phyloP scores from a whole-genome alignment of 2,329 filamentous ascomycete genomes.

The Pseudogymnoascus sp. region DNA sequence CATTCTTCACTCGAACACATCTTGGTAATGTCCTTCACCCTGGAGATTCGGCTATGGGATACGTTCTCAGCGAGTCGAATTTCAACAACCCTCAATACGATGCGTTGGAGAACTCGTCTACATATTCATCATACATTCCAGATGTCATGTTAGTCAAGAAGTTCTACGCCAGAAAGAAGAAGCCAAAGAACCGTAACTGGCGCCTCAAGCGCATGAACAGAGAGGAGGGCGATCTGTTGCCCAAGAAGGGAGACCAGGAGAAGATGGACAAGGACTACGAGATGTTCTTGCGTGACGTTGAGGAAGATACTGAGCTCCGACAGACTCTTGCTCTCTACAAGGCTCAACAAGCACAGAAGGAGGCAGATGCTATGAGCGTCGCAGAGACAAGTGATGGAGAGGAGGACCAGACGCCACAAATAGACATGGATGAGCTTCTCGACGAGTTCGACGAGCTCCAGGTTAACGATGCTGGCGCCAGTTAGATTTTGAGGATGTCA shows the following conservation, averaged over 20 bases:
- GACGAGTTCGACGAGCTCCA: slow-evolving; percentile 90
- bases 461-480: slow-evolving; percentile 33
- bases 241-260: slow-evolving; percentile 80
- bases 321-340: slow-evolving; percentile 83
- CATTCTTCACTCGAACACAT: slow-evolving; percentile 86
- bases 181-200: slow-evolving; percentile 80
- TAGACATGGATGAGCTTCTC: slow-evolving; percentile 72
- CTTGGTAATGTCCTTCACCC: slow-evolving; percentile 76
- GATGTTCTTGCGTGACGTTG: slow-evolving; percentile 91
- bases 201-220: slow-evolving; percentile 86
- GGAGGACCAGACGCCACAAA: slow-evolving; percentile 58
- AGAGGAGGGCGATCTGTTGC: slow-evolving; percentile 80
- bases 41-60: slow-evolving; percentile 92
- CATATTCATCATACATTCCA: slow-evolving; percentile 70
- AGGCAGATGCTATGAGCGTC: slow-evolving; percentile 58
- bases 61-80: slow-evolving; percentile 78
- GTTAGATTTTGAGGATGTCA: not conserved
- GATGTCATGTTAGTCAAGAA: slow-evolving; percentile 97
- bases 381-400: slow-evolving; percentile 53
- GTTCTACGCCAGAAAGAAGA: slow-evolving; percentile 79
- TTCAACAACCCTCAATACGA: slow-evolving; percentile 88
- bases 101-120: slow-evolving; percentile 67
- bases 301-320: slow-evolving; percentile 85
- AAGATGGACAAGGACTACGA: slow-evolving; percentile 91
- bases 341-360: slow-evolving; percentile 38